Evolutionary conservation across 2,329 filamentous ascomycete species (phyloP).

Genomic region (Grosmannia huntii): DNA sequence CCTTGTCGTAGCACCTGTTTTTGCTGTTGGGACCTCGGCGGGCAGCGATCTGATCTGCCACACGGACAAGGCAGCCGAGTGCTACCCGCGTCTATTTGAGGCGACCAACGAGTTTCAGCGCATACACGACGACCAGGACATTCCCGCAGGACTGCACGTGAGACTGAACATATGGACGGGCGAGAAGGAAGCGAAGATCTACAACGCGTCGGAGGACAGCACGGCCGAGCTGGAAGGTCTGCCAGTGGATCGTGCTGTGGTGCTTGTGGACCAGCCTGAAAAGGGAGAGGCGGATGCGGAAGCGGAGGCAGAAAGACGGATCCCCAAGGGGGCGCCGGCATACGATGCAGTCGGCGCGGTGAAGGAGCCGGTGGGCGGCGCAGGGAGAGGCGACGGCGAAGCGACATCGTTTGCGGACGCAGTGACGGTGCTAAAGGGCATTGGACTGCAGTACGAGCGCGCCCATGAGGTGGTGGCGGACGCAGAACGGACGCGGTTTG

Average conservation of each 20-base stretch:
- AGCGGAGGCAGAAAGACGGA: conserved; percentile 10
- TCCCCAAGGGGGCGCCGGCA: conserved; percentile 37
- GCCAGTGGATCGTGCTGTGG: conserved; percentile 37
- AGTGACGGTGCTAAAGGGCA: conserved; percentile 36
- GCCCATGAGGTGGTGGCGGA: conserved; percentile 9
- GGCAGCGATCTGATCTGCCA: conserved; percentile 48
- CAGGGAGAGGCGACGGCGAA: conserved; percentile 15
- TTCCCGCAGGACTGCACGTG: conserved; percentile 53
- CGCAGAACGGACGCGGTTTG: conserved; percentile 22
- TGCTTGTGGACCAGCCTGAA: conserved; percentile 37
- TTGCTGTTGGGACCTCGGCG: background rate
- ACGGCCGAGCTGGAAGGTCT: conserved; percentile 32
- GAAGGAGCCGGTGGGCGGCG: conserved; percentile 30
- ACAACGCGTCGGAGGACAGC: conserved; percentile 41
- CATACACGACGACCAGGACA: conserved; percentile 50
- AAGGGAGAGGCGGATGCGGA: background rate
- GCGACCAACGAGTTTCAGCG: conserved; percentile 52
- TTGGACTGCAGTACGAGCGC: conserved; percentile 2
- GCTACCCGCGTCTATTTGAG: conserved; percentile 52
- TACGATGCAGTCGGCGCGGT: conserved; percentile 46
- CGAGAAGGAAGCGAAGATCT: conserved; percentile 51
- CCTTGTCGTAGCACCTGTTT: background rate
- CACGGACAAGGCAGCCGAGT: conserved; percentile 44
- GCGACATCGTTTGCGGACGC: conserved; percentile 31
- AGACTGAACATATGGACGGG: conserved; percentile 53